Conservation (phyloP, 768 basidiomycete genomes). For the Lentinula guzmanii region DNA sequence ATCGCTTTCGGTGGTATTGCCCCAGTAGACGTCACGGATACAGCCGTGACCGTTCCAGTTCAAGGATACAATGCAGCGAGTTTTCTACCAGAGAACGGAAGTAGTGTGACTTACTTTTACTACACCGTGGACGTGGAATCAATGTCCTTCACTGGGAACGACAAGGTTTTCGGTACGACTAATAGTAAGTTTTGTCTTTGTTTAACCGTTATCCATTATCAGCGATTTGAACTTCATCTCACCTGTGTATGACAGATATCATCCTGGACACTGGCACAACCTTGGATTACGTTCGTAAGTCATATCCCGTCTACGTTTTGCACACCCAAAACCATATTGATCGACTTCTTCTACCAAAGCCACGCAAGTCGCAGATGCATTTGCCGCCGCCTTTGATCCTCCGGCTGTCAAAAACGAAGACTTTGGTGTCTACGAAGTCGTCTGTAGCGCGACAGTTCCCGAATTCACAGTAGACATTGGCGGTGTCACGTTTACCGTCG, state of each 20-base stretch:
- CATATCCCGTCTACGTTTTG: background rate
- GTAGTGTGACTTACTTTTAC: slow-evolving; percentile 12
- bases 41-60: slow-evolving; percentile 14
- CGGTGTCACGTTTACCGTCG: slow-evolving; percentile 14
- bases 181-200: slow-evolving; percentile 5
- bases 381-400: slow-evolving; percentile 12
- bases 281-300: slow-evolving; percentile 13
- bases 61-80: slow-evolving; percentile 14
- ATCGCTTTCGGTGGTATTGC: slow-evolving; percentile 19
- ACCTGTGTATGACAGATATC: background rate
- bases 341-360: background rate
- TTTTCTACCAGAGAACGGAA: slow-evolving; percentile 12
- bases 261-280: slow-evolving; percentile 13
- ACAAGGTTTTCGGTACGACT: background rate
- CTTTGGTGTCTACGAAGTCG: slow-evolving; percentile 11
- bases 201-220: slow-evolving; percentile 10
- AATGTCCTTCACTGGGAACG: slow-evolving; percentile 14
- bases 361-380: slow-evolving; percentile 12
- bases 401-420: slow-evolving; percentile 11
- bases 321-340: background rate
- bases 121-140: slow-evolving; percentile 16
- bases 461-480: slow-evolving; percentile 14
- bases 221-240: slow-evolving; percentile 5
- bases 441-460: slow-evolving; percentile 17
- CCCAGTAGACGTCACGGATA: slow-evolving; percentile 13